Base-by-base conservation (phyloP, 306 rosid species). In the Bauhinia variegata region DNA sequence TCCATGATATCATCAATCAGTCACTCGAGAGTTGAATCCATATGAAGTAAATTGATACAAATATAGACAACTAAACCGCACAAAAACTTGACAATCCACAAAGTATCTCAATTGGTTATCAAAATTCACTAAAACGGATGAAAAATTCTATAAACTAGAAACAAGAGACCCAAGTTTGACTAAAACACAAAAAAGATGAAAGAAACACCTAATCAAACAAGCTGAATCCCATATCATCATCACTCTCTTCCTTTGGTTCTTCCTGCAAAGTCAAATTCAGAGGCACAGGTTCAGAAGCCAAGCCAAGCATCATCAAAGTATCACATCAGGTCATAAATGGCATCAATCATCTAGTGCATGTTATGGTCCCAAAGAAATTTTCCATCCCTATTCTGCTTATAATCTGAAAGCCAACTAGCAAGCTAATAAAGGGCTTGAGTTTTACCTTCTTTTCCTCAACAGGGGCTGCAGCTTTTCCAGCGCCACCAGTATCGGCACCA, bases 361-460 rank as follows among this genome's bases (percentile, higher is more conserved):
- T n/a, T n/a, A n/a, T n/a, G n/a, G n/a, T n/a, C n/a, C n/a, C n/a
- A n/a, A n/a, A n/a, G n/a, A n/a, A n/a, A n/a, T n/a, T n/a, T n/a
- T n/a, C n/a, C n/a, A n/a, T n/a, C n/a, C n/a, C n/a, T n/a, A n/a
- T n/a, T n/a, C n/a, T n/a, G n/a, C n/a, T n/a, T n/a, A n/a, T n/a
- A n/a, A n/a, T n/a, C n/a, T n/a, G n/a, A n/a, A n/a, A n/a, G n/a
- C n/a, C n/a, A n/a, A n/a, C n/a, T n/a, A n/a, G n/a, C n/a, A n/a
- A n/a, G n/a, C 51, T 1, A 36, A 17, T 11, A 38, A 10, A 4
- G 6, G 37, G 3, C 37, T 1, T 11, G 2, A 8, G 33, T 0
- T n/a, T 6, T 65, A 91, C 96, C 96, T 83, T 85, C 84, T 87
- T 86, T 50, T 85, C 88, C 71, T 82, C 95, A 2, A 78, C 85